phyloP scores from a whole-genome alignment of 2,329 filamentous ascomycete genomes.

The Nigrospora oryzae region DNA sequence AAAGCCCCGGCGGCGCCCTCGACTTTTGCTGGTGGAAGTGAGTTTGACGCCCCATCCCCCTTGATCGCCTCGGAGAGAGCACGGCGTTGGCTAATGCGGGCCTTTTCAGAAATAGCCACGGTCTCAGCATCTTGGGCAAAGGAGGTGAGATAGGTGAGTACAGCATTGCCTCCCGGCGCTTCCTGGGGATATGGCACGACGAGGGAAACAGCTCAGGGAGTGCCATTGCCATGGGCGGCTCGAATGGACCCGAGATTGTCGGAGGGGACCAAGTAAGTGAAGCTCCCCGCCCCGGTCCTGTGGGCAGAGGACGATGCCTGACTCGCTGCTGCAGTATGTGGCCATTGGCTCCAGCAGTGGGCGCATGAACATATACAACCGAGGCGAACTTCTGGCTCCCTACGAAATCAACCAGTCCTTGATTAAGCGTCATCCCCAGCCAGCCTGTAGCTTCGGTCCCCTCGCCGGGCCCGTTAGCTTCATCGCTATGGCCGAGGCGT shows the following conservation, averaged over 20 bases:
- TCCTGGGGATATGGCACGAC: slow-evolving; percentile 79
- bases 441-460: slow-evolving; percentile 69
- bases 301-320: too few relatives aligned
- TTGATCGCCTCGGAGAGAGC: too few relatives aligned
- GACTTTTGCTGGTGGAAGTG: slow-evolving; percentile 20
- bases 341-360: slow-evolving; percentile 80
- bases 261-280: slow-evolving; percentile 56
- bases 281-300: too few relatives aligned
- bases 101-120: slow-evolving; percentile 50
- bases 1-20: slow-evolving; percentile 73
- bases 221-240: slow-evolving; percentile 69
- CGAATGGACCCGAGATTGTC: slow-evolving; percentile 48
- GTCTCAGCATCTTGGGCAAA: slow-evolving; percentile 74
- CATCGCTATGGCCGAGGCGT: slow-evolving; percentile 76
- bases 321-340: slow-evolving; percentile 49
- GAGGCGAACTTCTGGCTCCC: slow-evolving; percentile 49
- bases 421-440: slow-evolving; percentile 61
- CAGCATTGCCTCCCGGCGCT: slow-evolving; percentile 57
- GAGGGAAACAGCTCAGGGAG: slow-evolving; percentile 87
- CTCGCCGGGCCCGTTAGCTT: slow-evolving; percentile 78
- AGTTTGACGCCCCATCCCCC: too few relatives aligned
- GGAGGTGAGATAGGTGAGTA: slow-evolving; percentile 90
- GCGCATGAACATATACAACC: slow-evolving; percentile 90
- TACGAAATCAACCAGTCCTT: slow-evolving; percentile 30
- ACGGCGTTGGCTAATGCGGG: too few relatives aligned